A percentile compares a stretch with the other conserved stretches of the same genome.
These are phyloP conservation scores for Termitomyces sp. DNA, from an alignment of 768 basidiomycete species.

Conservation along the genomic window DNA sequence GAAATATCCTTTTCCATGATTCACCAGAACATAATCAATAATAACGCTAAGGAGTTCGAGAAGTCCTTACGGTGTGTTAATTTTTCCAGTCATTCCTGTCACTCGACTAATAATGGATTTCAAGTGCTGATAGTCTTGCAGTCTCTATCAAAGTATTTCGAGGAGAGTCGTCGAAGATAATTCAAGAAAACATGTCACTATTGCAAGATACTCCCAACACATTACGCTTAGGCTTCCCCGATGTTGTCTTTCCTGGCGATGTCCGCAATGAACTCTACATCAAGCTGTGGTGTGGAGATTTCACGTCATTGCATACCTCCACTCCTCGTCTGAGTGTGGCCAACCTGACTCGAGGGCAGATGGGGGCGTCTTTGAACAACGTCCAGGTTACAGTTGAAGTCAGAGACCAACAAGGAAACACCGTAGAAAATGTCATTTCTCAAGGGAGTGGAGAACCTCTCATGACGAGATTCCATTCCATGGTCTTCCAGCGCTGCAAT, in stretches of 20 bases:
- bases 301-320: slow-evolving; percentile 48
- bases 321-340: slow-evolving; percentile 54
- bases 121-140: slow-evolving; percentile 81
- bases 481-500: slow-evolving; percentile 85
- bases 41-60: slow-evolving; percentile 73
- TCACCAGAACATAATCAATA: slow-evolving; percentile 90
- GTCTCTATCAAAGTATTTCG: slow-evolving; percentile 84
- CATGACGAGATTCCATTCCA: slow-evolving; percentile 79
- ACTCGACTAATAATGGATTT: background rate
- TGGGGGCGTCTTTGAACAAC: slow-evolving; percentile 55
- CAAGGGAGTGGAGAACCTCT: slow-evolving; percentile 83
- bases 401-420: slow-evolving; percentile 61
- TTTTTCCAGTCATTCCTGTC: background rate
- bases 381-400: slow-evolving; percentile 93
- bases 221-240: slow-evolving; percentile 87
- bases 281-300: slow-evolving; percentile 94
- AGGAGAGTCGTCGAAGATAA: slow-evolving; percentile 70
- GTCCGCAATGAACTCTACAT: slow-evolving; percentile 94
- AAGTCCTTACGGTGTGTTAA: slow-evolving; percentile 67
- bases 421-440: slow-evolving; percentile 68
- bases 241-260: slow-evolving; percentile 92
- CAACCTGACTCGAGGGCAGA: slow-evolving; percentile 53
- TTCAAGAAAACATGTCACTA: slow-evolving; percentile 79
- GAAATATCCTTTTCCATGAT: slow-evolving; percentile 89
- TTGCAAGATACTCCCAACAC: slow-evolving; percentile 80